A percentile compares a stretch with the other conserved stretches of the same genome.
Evolutionary conservation across 805 yeast genomes (phyloP).

Genomic region (Suhomyces emberorum): DNA sequence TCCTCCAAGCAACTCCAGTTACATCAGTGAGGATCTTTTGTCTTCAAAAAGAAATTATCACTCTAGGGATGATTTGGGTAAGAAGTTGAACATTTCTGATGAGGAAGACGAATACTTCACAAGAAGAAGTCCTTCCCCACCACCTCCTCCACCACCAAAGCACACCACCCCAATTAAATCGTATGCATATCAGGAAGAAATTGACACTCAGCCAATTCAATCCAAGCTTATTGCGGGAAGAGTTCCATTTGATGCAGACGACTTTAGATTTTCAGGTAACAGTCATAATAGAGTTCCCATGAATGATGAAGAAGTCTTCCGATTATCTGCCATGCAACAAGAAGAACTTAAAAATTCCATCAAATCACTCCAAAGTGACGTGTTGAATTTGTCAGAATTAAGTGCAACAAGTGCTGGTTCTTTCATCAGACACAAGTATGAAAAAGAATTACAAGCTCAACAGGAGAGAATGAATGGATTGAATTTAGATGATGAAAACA

Average conservation of each 20-base stretch:
- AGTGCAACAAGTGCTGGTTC: slow-evolving; percentile 92
- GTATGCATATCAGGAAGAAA: slow-evolving; percentile 5
- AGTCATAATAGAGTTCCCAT: slow-evolving; percentile 13
- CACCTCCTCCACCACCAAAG: slow-evolving; percentile 38
- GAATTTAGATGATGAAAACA: slow-evolving; percentile 14
- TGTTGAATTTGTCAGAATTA: slow-evolving; percentile 57
- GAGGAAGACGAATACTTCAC: slow-evolving; percentile 15
- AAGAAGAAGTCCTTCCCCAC: slow-evolving; percentile 10
- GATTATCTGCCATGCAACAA: slow-evolving; percentile 30
- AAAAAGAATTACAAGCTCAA: slow-evolving; percentile 25
- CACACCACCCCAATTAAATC: slow-evolving; percentile 16
- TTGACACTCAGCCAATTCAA: slow-evolving; percentile 3
- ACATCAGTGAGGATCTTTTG: slow-evolving; percentile 32
- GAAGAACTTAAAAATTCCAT: slow-evolving; percentile 39
- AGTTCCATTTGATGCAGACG: slow-evolving; percentile 38
- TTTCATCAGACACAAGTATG: slow-evolving; percentile 67
- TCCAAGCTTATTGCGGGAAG: background rate
- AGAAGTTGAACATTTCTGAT: slow-evolving; percentile 26
- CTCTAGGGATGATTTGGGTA: slow-evolving; percentile 35
- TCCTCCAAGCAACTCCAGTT: slow-evolving; percentile 26
- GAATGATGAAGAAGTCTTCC: slow-evolving; percentile 26
- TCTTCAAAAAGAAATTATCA: slow-evolving; percentile 31
- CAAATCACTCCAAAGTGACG: slow-evolving; percentile 45
- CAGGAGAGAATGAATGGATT: slow-evolving; percentile 21
- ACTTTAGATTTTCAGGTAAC: slow-evolving; percentile 28